These are phyloP conservation scores for Pseudonitzschia multistriata DNA, from an alignment of 108 stramenopile genomes.

Conservation along the genomic window DNA sequence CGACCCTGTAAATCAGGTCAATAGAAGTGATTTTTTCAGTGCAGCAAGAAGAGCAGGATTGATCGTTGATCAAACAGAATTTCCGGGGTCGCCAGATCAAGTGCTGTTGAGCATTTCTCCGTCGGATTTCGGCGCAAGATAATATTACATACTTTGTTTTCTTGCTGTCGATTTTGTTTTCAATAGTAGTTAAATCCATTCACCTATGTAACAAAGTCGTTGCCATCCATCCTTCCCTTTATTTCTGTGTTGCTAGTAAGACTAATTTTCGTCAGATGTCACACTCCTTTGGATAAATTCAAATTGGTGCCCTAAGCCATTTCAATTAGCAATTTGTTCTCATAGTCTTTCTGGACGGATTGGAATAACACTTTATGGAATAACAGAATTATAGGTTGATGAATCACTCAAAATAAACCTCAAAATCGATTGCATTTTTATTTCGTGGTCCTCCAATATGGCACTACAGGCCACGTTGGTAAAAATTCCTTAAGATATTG, in stretches of 20 bases:
- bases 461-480: constrained; percentile 68
- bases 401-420: no score
- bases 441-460: constrained; percentile 56
- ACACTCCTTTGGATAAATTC: no score
- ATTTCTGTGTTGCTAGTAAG: no score
- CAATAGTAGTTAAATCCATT: not conserved
- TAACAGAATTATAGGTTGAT: no score
- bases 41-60: constrained; percentile 23
- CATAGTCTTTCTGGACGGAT: no score
- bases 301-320: no score
- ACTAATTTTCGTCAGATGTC: no score
- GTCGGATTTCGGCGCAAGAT: not conserved
- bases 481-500: constrained; percentile 73
- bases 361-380: not conserved
- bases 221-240: no score
- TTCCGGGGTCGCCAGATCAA: constrained; percentile 23
- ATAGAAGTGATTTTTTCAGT: constrained; percentile 16
- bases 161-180: not conserved
- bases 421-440: not conserved
- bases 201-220: no score
- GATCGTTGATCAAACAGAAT: constrained; percentile 13
- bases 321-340: no score
- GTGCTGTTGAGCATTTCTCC: constrained; percentile 17
- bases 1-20: constrained; percentile 23
- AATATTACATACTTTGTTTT: not conserved